phyloP scores from a whole-genome alignment of 768 basidiomycete genomes.

The Leccinum barrowsii region DNA sequence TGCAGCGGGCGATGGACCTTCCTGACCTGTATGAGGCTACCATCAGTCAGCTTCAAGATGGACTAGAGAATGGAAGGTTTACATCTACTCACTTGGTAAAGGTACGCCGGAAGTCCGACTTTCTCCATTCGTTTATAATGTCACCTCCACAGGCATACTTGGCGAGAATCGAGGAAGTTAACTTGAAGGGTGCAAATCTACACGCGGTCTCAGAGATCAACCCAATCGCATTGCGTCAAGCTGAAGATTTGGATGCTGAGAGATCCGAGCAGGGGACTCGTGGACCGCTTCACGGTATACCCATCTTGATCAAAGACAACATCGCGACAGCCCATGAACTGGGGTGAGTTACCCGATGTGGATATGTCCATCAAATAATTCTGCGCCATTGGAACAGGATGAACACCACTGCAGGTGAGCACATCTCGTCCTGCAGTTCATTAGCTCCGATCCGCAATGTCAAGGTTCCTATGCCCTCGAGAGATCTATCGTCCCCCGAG shows the following conservation, averaged over 20 bases:
- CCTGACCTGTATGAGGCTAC: slow-evolving; percentile 64
- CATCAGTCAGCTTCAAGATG: slow-evolving; percentile 50
- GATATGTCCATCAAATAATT: neutral
- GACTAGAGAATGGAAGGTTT: slow-evolving; percentile 48
- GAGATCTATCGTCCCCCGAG: slow-evolving; percentile 36
- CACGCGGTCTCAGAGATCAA: slow-evolving; percentile 60
- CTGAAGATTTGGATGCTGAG: slow-evolving; percentile 49
- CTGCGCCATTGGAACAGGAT: slow-evolving; percentile 30
- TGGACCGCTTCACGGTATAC: slow-evolving; percentile 55
- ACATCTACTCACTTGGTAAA: slow-evolving; percentile 61
- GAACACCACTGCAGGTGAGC: slow-evolving; percentile 51
- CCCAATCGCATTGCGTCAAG: slow-evolving; percentile 48
- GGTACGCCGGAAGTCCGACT: slow-evolving; percentile 27
- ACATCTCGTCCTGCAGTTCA: neutral
- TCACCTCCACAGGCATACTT: slow-evolving; percentile 51
- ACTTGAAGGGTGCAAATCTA: slow-evolving; percentile 52
- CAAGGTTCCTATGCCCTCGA: slow-evolving; percentile 37
- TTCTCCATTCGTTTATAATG: neutral
- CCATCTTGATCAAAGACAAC: slow-evolving; percentile 52
- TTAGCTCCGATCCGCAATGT: slow-evolving; percentile 1
- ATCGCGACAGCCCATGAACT: slow-evolving; percentile 30
- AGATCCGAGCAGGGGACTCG: slow-evolving; percentile 46
- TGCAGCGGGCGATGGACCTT: neutral
- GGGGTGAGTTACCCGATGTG: slow-evolving; percentile 17
- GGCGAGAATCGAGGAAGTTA: slow-evolving; percentile 67